Evolutionary conservation across 1,139 yeast genomes (phyloP), one percentile per base, ranked within the genome.

Genomic region (Debaryomyces subglobosus): DNA sequence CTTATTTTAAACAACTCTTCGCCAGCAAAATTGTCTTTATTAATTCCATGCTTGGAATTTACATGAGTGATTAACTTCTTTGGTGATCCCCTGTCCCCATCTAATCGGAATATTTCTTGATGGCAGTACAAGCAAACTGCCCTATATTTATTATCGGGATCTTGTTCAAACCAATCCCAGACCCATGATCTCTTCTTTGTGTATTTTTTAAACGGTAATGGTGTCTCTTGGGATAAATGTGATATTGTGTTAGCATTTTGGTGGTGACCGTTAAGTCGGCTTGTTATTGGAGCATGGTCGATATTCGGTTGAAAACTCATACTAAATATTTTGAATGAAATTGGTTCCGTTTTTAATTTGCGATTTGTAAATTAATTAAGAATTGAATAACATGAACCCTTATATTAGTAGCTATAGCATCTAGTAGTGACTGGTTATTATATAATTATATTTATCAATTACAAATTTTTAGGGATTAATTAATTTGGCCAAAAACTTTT

Each of bases 161-260:
- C 58, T 30, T 55, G 59, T 40, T 54, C 59, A 23, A 55, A 53
- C 59, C 59, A 55, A 46, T 54, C 59, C 59, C 59, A 55, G 8
- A 55, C 58, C 59, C 59, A 55, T 10, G 55, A 52, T 25, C 59
- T 42, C 45, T 55, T 55, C 45, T 55, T 55, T n/a, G 58, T 54
- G 35, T 53, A 54, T 36, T 54, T 54, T 42, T 55, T 55, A 36
- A 54, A 54, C 27, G 58, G 55, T 35, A 55, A 37, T 12, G 58
- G 57, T 1, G 49, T 27, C 37, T 52, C 58, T 39, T 55, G 56
- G 6, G 53, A 50, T 32, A 53, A 35, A 49, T 53, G 56, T 39
- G 49, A 45, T 41, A 45, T 49, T 34, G 51, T 45, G 43, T 44
- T 49, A 15, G 51, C 51, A 27, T 45, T 50, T 33, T 50, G 49